phyloP scores from a whole-genome alignment of 768 basidiomycete genomes.

The Pisolithus tinctorius region DNA sequence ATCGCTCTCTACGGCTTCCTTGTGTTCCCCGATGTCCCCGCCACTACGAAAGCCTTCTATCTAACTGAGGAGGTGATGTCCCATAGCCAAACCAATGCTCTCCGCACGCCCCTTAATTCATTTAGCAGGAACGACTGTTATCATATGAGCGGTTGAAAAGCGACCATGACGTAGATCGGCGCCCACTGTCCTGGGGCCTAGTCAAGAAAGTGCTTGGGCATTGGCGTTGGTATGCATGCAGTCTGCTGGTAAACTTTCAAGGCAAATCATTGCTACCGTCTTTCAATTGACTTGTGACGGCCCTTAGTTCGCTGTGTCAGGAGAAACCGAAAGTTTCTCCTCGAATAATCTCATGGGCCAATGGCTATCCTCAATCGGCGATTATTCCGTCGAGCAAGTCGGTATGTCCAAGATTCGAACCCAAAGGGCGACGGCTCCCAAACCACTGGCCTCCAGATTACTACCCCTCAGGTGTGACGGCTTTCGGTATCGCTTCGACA shows the following conservation, averaged over 20 bases:
- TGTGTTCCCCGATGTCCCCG: slow-evolving; percentile 66
- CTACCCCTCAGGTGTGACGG: slow-evolving; percentile 60
- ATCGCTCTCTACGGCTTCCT: slow-evolving; percentile 68
- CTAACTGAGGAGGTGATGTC: slow-evolving; percentile 45
- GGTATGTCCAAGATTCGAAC: slow-evolving; percentile 26
- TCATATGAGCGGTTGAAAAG: slow-evolving; percentile 41
- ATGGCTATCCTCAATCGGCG: slow-evolving; percentile 56
- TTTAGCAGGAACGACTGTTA: slow-evolving; percentile 45
- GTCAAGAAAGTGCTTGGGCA: slow-evolving; percentile 43
- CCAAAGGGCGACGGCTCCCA: background rate
- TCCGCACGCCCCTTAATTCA: background rate
- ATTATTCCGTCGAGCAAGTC: slow-evolving; percentile 57
- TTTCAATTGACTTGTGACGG: background rate
- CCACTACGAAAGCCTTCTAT: slow-evolving; percentile 58
- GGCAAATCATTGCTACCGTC: background rate
- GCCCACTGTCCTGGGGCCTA: slow-evolving; percentile 41
- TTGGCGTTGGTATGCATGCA: slow-evolving; percentile 68
- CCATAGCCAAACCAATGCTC: background rate
- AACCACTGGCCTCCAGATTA: slow-evolving; percentile 30
- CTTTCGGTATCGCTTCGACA: slow-evolving; percentile 58
- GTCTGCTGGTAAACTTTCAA: slow-evolving; percentile 42
- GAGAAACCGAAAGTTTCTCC: slow-evolving; percentile 62
- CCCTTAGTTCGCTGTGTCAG: slow-evolving; percentile 55
- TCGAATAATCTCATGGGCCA: slow-evolving; percentile 72
- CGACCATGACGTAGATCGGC: slow-evolving; percentile 34